These are phyloP conservation scores for Castanopsis chinensis DNA, from an alignment of 306 rosid genomes.

Conservation along the genomic window DNA sequence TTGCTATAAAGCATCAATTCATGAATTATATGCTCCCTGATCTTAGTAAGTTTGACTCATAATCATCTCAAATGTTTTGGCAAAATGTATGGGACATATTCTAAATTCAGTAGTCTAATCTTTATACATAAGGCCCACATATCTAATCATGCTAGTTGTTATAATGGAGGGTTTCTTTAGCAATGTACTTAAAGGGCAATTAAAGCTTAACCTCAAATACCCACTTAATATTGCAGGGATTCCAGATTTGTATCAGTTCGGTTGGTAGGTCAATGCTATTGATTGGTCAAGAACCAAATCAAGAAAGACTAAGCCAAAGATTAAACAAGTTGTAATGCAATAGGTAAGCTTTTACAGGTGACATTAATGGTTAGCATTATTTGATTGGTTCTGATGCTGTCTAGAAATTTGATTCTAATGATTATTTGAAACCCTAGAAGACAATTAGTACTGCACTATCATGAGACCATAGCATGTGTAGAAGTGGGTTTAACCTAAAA, in stretches of 20 bases:
- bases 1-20: background rate
- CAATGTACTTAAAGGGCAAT: constrained; percentile 42
- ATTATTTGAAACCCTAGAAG: constrained; percentile 1
- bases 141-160: constrained; percentile 93
- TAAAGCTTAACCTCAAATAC: constrained; percentile 37
- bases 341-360: background rate
- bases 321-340: background rate
- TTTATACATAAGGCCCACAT: constrained; percentile 55
- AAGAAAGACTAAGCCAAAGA: background rate
- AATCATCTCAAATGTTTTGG: constrained; percentile 6
- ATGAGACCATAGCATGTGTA: background rate
- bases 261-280: constrained; percentile 22
- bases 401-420: background rate
- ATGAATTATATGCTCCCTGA: background rate
- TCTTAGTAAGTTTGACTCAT: constrained; percentile 15
- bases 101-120: background rate
- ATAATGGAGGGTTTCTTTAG: constrained; percentile 55
- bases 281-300: constrained; percentile 21
- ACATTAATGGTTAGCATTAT: background rate
- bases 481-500: background rate
- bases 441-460: background rate
- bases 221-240: constrained; percentile 31
- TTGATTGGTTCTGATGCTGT: background rate
- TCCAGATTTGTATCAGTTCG: constrained; percentile 17
- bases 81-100: background rate